Base-by-base conservation (phyloP, 73 alveolate species). In the Uronychia binucleata region DNA sequence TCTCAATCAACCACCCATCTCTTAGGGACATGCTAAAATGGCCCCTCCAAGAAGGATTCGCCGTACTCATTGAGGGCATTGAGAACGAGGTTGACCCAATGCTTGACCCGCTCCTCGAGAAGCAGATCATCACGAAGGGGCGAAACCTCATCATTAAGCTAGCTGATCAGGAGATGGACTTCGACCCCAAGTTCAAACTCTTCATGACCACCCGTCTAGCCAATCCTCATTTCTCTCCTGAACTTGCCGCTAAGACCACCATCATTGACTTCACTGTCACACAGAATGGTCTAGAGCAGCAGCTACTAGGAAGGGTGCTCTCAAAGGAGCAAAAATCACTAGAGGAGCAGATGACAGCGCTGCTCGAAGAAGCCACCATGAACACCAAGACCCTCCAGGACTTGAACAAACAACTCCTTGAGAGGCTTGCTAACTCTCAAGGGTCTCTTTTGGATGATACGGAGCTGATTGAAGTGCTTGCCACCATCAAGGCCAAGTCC, bases 71-170 rank as follows among this genome's bases (percentile, higher is more conserved):
- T 75, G 99, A 99, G 92, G 98, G 98, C 84, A 98, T 99, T 34
- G 99, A 99, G 93, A 98, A 98, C 83, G 99, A 99, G 87, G 99
- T 99, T 76, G 99, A 99, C 91, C 99, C 99, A 1, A 98, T 98
- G 95, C 97, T 99, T 58, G 99, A 98, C 82, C 99, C 99, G 25
- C 97, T 99, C 75, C 95, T 98, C 74, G 99, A 99, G 91, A 98
- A 95, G 92, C 99, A 97, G 92, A 95, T 97, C 86, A 96, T 98
- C 77, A 95, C 92, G 57, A 99, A 99, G 92, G 99, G 99, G 76
- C 95, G 94, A 79, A 94, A 90, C 86, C 91, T 93, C 82, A 92
- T 96, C 94, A 95, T 99, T 90, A 98, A 94, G 90, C 96, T 99
- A 79, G 93, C 99, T 67, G 99, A 99, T 80, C 97, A 97, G 82